Conservation (phyloP, 1,284 basidiomycete genomes). For the Athelia sp. region DNA sequence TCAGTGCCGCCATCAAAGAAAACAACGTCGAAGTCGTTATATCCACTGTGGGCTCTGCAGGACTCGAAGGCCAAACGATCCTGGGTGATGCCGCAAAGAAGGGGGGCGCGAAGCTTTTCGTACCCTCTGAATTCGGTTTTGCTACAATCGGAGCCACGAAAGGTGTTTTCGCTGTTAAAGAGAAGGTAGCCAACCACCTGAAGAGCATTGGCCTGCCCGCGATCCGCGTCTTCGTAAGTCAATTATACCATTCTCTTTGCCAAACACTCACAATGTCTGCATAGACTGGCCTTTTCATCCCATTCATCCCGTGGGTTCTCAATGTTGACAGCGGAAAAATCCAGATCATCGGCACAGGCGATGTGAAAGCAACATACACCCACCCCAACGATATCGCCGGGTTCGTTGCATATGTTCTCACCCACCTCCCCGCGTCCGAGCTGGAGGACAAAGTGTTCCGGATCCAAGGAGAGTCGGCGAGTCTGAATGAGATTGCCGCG, state of each 20-base stretch:
- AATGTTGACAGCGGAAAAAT: constrained; percentile 9
- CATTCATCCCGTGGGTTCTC: constrained; percentile 10
- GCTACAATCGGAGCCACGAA: constrained; percentile 11
- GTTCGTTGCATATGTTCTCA: constrained; percentile 24
- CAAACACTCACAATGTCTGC: constrained; percentile 3
- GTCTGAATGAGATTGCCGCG: constrained; percentile 15
- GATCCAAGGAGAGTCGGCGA: constrained; percentile 21
- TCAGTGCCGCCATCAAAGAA: constrained; percentile 15
- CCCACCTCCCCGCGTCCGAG: constrained; percentile 17
- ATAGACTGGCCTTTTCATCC: constrained; percentile 17
- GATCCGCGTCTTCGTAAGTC: too few species aligned
- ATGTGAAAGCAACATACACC: constrained; percentile 14
- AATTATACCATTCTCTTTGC: constrained; percentile 18
- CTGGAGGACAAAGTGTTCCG: constrained; percentile 18
- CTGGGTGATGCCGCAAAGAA: constrained; percentile 19
- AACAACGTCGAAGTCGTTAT: too few species aligned
- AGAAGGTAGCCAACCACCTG: too few species aligned
- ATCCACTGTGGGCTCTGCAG: constrained; percentile 12
- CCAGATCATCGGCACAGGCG: constrained; percentile 16
- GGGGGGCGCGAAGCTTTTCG: constrained; percentile 23
- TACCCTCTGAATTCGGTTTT: too few species aligned
- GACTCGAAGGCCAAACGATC: too few species aligned
- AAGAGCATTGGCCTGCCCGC: too few species aligned
- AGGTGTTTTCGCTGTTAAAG: too few species aligned
- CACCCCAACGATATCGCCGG: constrained; percentile 17